phyloP scores from a whole-genome alignment of 257 asterid species.

The Solanum chilense region DNA sequence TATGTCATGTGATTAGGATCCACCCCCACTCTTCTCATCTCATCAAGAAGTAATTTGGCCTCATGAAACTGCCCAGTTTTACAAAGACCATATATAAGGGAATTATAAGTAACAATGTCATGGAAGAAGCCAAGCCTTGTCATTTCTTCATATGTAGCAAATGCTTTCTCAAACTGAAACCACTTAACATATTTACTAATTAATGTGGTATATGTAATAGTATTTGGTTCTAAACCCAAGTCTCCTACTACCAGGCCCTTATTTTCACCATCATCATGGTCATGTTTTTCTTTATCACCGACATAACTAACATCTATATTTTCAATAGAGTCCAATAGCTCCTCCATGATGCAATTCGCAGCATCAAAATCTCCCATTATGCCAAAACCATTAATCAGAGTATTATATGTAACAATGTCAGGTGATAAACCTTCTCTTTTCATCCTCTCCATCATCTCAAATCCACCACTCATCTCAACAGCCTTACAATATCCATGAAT shows the following conservation, averaged over 20 bases:
- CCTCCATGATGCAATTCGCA: constrained; percentile 53
- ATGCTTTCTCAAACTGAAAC: constrained; percentile 39
- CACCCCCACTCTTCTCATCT: constrained; percentile 48
- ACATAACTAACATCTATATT: background rate
- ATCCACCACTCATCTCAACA: constrained; percentile 35
- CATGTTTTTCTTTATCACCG: background rate
- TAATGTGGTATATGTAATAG: constrained; percentile 40
- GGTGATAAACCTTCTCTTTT: constrained; percentile 34
- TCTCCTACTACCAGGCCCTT: constrained; percentile 7
- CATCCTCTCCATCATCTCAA: constrained; percentile 48
- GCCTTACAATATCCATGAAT: constrained; percentile 54
- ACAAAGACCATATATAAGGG: constrained; percentile 49
- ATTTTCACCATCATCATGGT: constrained; percentile 4
- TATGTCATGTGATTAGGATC: constrained; percentile 74
- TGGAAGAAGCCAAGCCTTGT: constrained; percentile 43
- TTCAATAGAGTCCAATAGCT: constrained; percentile 18
- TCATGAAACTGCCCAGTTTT: constrained; percentile 47
- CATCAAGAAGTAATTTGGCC: constrained; percentile 41
- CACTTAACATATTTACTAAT: constrained; percentile 35
- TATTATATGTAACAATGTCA: constrained; percentile 65
- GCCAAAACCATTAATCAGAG: constrained; percentile 59
- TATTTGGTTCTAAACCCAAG: constrained; percentile 26
- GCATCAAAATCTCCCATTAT: constrained; percentile 59
- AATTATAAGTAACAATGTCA: constrained; percentile 61
- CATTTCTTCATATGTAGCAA: constrained; percentile 48